Evolutionary conservation across 805 yeast genomes (phyloP), one percentile per base, ranked within the genome.

Genomic region (Starmerella scarabaei): DNA sequence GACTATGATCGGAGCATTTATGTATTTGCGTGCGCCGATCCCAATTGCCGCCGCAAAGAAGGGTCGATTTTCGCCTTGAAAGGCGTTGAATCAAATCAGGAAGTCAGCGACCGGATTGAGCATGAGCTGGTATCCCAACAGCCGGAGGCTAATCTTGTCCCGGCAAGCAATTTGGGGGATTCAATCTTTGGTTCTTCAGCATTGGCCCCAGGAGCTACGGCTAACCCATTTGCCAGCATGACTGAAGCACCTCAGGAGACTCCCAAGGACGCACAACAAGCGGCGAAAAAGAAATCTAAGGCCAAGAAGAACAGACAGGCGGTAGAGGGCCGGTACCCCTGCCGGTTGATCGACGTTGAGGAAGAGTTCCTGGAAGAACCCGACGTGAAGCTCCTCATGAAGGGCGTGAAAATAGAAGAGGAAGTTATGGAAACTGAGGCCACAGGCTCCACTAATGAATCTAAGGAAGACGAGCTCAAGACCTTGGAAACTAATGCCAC

Each of bases 51-150:
- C 33, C 67, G 82, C 46, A 71, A 72, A 49, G 65, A 69, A 3
- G 94, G 94, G 4, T 65, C 80, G 1, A 65, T 85, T 2, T 72
- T 80, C 49, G 85, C 83, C 21, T 64, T 91, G 37, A 67, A 96
- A 55, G 94, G 88, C 2, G 65, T 86, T 1, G 61, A 67, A 43
- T 73, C 76, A 50, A 83, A 78, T 52, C 73, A 73, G 0, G 60
- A 54, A 9, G 45, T 50, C 9, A 40, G 42, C 59, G 64, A 53
- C 53, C 43, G 53, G 3, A 42, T 50, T 16, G 27, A 63, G 37
- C 58, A 64, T 11, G 58, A 65, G 23, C 69, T 65, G 30, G 61
- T 63, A 6, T 63, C 65, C 37, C 54, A 61, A 34, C 51, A 66
- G 15, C 72, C 71, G 26, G 64, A 65, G 41, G 65, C 69, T 63